Evolutionary conservation across 306 rosid species (phyloP).

Genomic region (Vachellia collinsii): DNA sequence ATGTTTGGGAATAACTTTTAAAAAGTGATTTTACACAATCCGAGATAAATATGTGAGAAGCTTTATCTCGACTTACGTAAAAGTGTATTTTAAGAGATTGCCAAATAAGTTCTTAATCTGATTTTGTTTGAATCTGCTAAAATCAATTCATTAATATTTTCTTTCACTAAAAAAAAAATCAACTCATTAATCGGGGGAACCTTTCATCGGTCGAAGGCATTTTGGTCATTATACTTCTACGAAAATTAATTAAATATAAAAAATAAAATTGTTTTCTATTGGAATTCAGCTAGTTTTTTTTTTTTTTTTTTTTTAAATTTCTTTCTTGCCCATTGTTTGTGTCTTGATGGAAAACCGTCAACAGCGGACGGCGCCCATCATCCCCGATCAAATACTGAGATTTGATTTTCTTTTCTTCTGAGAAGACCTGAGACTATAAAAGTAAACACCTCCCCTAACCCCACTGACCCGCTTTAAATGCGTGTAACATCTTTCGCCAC

Average conservation of each 20-base stretch:
- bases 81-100: too few relatives aligned
- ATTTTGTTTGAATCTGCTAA: not conserved
- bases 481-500: not conserved
- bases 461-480: constrained; percentile 6
- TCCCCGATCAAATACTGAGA: not conserved
- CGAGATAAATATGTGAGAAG: too few relatives aligned
- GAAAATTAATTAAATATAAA: too few relatives aligned
- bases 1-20: too few relatives aligned
- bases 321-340: constrained; percentile 14
- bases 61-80: too few relatives aligned
- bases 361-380: constrained; percentile 14
- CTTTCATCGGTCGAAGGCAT: not conserved
- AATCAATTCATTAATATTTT: not conserved
- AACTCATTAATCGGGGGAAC: too few relatives aligned
- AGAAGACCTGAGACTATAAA: not conserved
- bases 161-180: too few relatives aligned
- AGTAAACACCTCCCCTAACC: constrained; percentile 25
- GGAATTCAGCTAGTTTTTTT: too few relatives aligned
- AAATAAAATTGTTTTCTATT: not conserved
- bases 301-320: not conserved
- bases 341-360: not conserved
- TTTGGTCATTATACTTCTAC: not conserved
- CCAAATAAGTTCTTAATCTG: too few relatives aligned
- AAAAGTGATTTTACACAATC: too few relatives aligned
- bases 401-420: constrained; percentile 8